Evolutionary conservation across 2,329 filamentous ascomycete genomes (phyloP).

Genomic region (Colletotrichum lini): DNA sequence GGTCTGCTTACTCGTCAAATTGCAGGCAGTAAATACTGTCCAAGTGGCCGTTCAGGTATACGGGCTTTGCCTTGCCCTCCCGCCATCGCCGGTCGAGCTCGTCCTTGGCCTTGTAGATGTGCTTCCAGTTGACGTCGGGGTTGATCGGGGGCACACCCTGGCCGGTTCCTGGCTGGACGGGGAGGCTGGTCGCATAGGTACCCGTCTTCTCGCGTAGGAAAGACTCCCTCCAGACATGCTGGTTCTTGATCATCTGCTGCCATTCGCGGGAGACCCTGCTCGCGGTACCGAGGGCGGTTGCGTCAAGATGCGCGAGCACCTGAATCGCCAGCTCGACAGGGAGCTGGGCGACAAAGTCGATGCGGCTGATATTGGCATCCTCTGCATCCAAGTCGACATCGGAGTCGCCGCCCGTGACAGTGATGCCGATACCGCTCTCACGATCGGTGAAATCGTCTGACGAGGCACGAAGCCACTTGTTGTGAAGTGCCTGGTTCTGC

Average conservation of each 20-base stretch:
- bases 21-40: conserved; percentile 99
- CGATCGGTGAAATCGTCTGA: conserved; percentile 67
- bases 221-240: conserved; percentile 75
- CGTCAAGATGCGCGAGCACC: conserved; percentile 70
- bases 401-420: conserved; percentile 61
- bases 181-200: conserved; percentile 71
- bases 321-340: conserved; percentile 73
- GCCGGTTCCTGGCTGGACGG: conserved; percentile 67
- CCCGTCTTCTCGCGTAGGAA: conserved; percentile 73
- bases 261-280: conserved; percentile 67
- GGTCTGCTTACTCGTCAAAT: conserved; percentile 85
- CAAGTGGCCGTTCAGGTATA: conserved; percentile 93
- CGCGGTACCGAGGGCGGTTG: conserved; percentile 63
- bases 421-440: conserved; percentile 76
- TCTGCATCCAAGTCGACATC: conserved; percentile 55
- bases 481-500: conserved; percentile 63
- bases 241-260: conserved; percentile 63
- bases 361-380: conserved; percentile 62
- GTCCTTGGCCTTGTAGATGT: conserved; percentile 83
- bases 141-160: conserved; percentile 68
- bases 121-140: conserved; percentile 85
- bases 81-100: conserved; percentile 86
- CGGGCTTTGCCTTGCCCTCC: conserved; percentile 80
- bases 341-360: conserved; percentile 71
- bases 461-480: conserved; percentile 59